Evolutionary conservation across 129 eudicot species (phyloP).

Genomic region (Helianthus annuus): HanXRQr2.0-SUNRISE NC_035449.2:127891949-127892448

Average conservation of each 20-base stretch:
- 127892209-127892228: slow-evolving; percentile 98
- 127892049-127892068: not conserved
- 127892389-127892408: no score
- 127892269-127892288: not conserved
- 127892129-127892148: slow-evolving; percentile 87
- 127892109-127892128: slow-evolving; percentile 76
- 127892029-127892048: not conserved
- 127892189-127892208: slow-evolving; percentile 95
- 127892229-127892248: not conserved
- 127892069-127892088: slow-evolving; percentile 41
- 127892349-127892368: not conserved
- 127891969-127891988: slow-evolving; percentile 85
- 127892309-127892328: no score
- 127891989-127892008: slow-evolving; percentile 91
- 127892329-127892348: not conserved
- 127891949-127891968: slow-evolving; percentile 95
- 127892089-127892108: slow-evolving; percentile 78
- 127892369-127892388: not conserved
- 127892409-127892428: no score
- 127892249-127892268: not conserved
- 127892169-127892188: slow-evolving; percentile 90
- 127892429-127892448: not conserved
- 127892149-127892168: slow-evolving; percentile 86
- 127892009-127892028: slow-evolving; percentile 2
- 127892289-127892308: not conserved